These are phyloP conservation scores for Talaromyces sp. DNA, from an alignment of 2,329 filamentous ascomycete genomes.

Conservation along the genomic window DNA sequence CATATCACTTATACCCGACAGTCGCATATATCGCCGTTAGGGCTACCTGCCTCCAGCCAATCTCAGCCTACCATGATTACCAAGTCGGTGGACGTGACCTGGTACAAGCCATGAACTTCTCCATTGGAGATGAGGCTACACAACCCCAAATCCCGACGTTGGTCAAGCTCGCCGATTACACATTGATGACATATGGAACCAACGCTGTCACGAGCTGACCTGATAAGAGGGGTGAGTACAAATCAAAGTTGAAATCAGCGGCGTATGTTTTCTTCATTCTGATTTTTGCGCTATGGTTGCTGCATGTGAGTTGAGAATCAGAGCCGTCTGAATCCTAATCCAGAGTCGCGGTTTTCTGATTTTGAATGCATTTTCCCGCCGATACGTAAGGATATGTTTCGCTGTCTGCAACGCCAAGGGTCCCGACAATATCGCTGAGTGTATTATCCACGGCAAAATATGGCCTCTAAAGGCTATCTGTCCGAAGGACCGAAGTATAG, in stretches of 20 bases:
- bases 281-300: background rate
- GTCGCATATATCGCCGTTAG: slow-evolving; percentile 1
- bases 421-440: background rate
- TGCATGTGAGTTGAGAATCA: no score
- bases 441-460: background rate
- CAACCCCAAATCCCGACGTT: slow-evolving; percentile 4
- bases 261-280: background rate
- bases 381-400: background rate
- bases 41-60: slow-evolving; percentile 1
- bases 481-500: background rate
- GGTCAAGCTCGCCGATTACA: slow-evolving; percentile 13
- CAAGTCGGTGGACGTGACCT: background rate
- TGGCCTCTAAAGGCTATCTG: background rate
- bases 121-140: background rate
- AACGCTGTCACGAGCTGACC: background rate
- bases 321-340: background rate
- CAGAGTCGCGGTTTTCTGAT: background rate
- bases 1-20: background rate
- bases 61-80: background rate
- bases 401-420: background rate
- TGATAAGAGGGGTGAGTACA: background rate
- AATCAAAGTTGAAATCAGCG: background rate
- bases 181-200: background rate
- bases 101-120: background rate
- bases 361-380: background rate